Base-by-base conservation (phyloP, 306 rosid species). In the Castanea crenata region DNA sequence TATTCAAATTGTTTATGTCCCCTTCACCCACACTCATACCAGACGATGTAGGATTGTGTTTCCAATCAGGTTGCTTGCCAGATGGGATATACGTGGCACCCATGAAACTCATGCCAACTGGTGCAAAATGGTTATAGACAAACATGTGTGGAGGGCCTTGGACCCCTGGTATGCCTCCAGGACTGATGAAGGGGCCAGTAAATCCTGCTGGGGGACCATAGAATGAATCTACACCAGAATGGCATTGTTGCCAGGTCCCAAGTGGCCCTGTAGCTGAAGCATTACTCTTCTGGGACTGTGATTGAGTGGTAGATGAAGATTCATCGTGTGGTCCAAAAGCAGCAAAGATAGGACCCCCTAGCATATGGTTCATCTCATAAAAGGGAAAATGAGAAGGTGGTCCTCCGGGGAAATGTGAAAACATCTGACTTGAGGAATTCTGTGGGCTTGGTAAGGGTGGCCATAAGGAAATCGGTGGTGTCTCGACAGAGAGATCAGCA, bases 31-130 rank as follows among this genome's bases (percentile, higher is more conserved):
- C 81, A 55, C 82, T 90, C 74, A 85, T 44, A 23, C 93, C 79
- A 71, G 98, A 89, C 61, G 97, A 85, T 44, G 82, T 75, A 38
- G 97, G 88, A 69, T 85, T 82, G 86, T 94, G 98, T 87, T 94
- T 94, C 98, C 98, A 94, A 81, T 94, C 98, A 70, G 97, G 96
- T 82, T 90, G 99, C 88, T 95, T 95, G 78, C 97, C 97, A 35
- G 97, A 91, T 32, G 99, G 96, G 57, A 95, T 95, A 83, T 95
- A 95, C 5, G 97, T 85, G 57, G 98, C 65, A 34, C 99, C 99
- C 99, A 94, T 92, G 93, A 94, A 94, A 88, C 99, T 92, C 91
- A 94, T 81, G 49, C 99, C 99, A 51, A 95, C 97, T 69, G 99
- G 99, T 31, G 99, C 92, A 82, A 95, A 95, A 85, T 95, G 99